A percentile compares a stretch with the other conserved stretches of the same genome.
Conservation (phyloP, 164 flowering plant species). For the Platanus orientalis region DNA sequence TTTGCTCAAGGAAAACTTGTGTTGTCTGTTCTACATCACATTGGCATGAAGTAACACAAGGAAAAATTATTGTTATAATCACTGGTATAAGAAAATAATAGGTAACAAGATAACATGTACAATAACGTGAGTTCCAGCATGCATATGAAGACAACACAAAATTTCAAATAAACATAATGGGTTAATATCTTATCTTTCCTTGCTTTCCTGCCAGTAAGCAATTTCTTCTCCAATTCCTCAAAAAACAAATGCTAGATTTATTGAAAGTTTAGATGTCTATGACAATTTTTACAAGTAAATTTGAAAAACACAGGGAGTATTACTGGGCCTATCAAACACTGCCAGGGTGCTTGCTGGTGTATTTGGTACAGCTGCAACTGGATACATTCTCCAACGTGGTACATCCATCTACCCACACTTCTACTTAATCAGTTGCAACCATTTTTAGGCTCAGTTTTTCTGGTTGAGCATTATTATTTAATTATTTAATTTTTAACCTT, state of each 20-base stretch:
- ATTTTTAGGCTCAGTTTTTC: not conserved
- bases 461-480: not conserved
- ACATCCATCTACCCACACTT: slow-evolving; percentile 1
- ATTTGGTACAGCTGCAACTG: slow-evolving; percentile 95
- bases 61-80: too few species aligned
- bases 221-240: not conserved
- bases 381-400: slow-evolving; percentile 93
- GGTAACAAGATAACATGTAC: too few species aligned
- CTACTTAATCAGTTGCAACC: not conserved
- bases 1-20: too few species aligned
- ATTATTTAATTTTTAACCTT: slow-evolving; percentile 8
- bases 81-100: too few species aligned
- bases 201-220: not conserved
- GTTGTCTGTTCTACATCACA: too few species aligned
- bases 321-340: slow-evolving; percentile 88
- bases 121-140: too few species aligned
- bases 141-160: too few species aligned
- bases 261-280: not conserved
- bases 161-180: too few species aligned
- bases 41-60: too few species aligned
- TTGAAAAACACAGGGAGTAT: slow-evolving; percentile 60
- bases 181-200: not conserved
- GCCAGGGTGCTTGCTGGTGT: slow-evolving; percentile 99
- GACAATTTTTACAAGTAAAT: not conserved
- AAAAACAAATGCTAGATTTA: not conserved